A percentile compares a stretch with the other conserved stretches of the same genome.
Evolutionary conservation across 139 green algal genomes (phyloP).

Genomic region (Zygnema cylindricum): DNA sequence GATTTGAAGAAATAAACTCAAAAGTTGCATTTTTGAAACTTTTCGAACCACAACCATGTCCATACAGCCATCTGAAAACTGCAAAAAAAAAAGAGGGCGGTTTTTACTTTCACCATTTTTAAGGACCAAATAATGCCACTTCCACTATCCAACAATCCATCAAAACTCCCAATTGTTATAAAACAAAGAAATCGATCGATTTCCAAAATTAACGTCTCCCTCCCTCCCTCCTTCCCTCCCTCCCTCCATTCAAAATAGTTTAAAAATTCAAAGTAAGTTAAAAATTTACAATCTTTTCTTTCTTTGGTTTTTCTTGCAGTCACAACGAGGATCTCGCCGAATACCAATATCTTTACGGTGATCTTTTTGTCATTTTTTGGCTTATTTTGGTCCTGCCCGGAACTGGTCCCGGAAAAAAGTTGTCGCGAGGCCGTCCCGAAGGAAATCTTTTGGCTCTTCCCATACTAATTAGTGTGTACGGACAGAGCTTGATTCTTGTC

Average conservation of each 20-base stretch:
- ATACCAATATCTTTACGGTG: slow-evolving; percentile 5
- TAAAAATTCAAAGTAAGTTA: no score
- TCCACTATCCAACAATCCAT: no score
- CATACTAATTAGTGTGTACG: slow-evolving; percentile 41
- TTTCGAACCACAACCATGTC: slow-evolving; percentile 35
- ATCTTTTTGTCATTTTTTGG: slow-evolving; percentile 29
- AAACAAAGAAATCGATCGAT: no score
- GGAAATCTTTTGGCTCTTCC: slow-evolving; percentile 40
- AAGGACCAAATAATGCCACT: no score
- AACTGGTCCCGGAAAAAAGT: not conserved
- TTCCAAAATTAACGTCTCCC: no score
- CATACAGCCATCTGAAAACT: slow-evolving; percentile 41
- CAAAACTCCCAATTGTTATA: no score
- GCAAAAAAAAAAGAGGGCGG: no score
- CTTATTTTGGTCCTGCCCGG: slow-evolving; percentile 40
- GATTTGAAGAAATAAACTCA: slow-evolving; percentile 41
- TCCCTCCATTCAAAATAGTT: no score
- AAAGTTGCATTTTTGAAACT: not conserved
- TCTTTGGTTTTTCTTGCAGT: no score
- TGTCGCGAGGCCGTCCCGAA: slow-evolving; percentile 25
- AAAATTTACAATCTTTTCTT: no score
- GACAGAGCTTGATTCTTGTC: slow-evolving; percentile 27
- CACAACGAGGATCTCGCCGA: not conserved
- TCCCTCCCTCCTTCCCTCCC: no score
- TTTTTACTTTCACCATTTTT: no score